A percentile compares a stretch with the other conserved stretches of the same genome.
phyloP scores from a whole-genome alignment of 345 rosid genomes.

The Camelina sativa region DNA sequence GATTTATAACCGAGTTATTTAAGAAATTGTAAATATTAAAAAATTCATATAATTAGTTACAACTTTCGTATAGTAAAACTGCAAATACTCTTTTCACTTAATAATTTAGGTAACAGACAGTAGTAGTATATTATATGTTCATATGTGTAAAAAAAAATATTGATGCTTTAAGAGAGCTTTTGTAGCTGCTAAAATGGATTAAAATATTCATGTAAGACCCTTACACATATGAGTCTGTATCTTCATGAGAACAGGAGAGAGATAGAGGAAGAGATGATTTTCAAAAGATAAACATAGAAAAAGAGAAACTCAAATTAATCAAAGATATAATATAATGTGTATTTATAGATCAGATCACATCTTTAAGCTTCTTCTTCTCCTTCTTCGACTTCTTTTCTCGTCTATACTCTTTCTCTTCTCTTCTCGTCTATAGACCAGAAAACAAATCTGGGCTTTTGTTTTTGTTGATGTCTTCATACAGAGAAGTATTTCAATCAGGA shows the following conservation, averaged over 20 bases:
- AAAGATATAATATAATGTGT: slow-evolving; percentile 27
- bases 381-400: background rate
- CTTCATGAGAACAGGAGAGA: slow-evolving; percentile 11
- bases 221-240: slow-evolving; percentile 25
- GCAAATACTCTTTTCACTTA: background rate
- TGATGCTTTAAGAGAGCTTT: background rate
- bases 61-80: background rate
- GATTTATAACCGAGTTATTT: background rate
- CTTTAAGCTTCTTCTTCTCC: slow-evolving; percentile 18
- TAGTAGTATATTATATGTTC: background rate
- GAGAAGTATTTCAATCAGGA: slow-evolving; percentile 17
- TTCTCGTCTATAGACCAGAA: slow-evolving; percentile 7
- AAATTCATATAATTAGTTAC: background rate
- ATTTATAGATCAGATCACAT: slow-evolving; percentile 41
- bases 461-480: slow-evolving; percentile 16
- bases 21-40: background rate
- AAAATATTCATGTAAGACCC: slow-evolving; percentile 16
- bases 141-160: background rate
- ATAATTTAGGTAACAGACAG: background rate
- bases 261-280: slow-evolving; percentile 3
- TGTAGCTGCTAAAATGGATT: slow-evolving; percentile 17
- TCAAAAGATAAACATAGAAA: slow-evolving; percentile 33
- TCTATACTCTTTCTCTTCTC: background rate
- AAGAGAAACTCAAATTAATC: slow-evolving; percentile 23
- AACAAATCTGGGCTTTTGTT: background rate